Percentiles rank a stretch among this genome's conserved stretches.
Evolutionary conservation across 2,329 filamentous ascomycete species (phyloP).

Genomic region (Hypoxylon sp.): DNA sequence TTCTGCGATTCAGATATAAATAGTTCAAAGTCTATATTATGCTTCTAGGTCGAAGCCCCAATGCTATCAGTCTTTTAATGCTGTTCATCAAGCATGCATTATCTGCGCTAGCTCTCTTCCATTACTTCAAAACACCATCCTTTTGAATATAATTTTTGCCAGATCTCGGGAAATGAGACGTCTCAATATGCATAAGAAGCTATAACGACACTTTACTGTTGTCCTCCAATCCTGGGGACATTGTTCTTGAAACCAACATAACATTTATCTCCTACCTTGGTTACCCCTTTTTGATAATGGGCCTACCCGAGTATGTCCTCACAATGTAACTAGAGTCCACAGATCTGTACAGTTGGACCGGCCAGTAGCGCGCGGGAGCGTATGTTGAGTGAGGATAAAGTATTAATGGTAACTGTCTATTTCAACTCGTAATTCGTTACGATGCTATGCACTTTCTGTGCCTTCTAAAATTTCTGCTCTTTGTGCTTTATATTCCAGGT

Average conservation of each 20-base stretch:
- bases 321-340: background rate
- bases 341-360: background rate
- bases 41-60: background rate
- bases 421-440: conserved; percentile 27
- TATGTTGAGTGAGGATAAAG: conserved; percentile 11
- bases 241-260: background rate
- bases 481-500: conserved; percentile 62
- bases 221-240: background rate
- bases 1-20: too few relatives aligned
- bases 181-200: background rate
- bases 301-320: background rate
- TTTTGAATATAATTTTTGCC: too few relatives aligned
- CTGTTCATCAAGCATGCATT: background rate
- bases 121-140: too few relatives aligned
- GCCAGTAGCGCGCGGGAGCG: background rate
- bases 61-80: background rate
- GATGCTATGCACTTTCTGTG: conserved; percentile 12
- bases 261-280: background rate
- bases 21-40: background rate
- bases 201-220: background rate
- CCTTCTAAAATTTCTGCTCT: conserved; percentile 1
- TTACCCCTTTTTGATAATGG: background rate
- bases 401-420: conserved; percentile 13
- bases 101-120: background rate
- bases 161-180: too few relatives aligned